Base-by-base conservation (phyloP, 352 stramenopile genomes). In the Phytophthora brassicae region DNA sequence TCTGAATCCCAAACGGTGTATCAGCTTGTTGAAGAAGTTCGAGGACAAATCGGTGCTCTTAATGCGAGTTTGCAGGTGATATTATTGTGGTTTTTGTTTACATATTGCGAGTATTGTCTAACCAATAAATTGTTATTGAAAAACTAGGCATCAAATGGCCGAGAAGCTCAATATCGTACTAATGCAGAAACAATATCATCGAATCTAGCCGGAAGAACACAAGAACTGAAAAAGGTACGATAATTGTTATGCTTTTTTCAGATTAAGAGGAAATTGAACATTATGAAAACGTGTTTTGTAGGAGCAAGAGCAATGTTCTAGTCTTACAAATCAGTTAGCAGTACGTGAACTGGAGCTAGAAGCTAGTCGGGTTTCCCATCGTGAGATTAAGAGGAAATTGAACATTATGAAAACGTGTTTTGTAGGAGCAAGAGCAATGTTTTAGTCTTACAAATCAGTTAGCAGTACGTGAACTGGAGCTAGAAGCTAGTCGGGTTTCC, bases 311-410 rank as follows among this genome's bases (percentile, higher is more conserved):
- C 46, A 51, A 31, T 47, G 29, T 33, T 17, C 60, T 2, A 42
- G 57, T 2, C 33, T 57, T 17, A 58, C 67, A 29, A 65, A 74
- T 3, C 61, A 71, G 19, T 42, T 89, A 19, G 52, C 70, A 3
- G 45, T 66, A 0, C 68, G 75, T 19, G 66, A 83, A 28, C 22
- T 71, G 1, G 79, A 90, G 33, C 50, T 81, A 2, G 52, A 69
- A 6, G 62, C 67, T 3, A 58, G 80, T 16, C 70, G 72, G 7
- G 53, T 61, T 12, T 74, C 73, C 0, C 74, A 79, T 20, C 58
- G 71, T 9, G 77, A n/a, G n/a, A n/a, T n/a, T n/a, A n/a, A n/a
- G n/a, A n/a, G n/a, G n/a, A 31, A 31, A 4, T 31, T 9, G 8
- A 31, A 8, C 26, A 8, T 8, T 31, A 31, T 31, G 26, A 31